Evolutionary conservation across 2,329 filamentous ascomycete genomes (phyloP), one percentile per base, ranked within the genome.

Genomic region (Emericellopsis atlantica): DNA sequence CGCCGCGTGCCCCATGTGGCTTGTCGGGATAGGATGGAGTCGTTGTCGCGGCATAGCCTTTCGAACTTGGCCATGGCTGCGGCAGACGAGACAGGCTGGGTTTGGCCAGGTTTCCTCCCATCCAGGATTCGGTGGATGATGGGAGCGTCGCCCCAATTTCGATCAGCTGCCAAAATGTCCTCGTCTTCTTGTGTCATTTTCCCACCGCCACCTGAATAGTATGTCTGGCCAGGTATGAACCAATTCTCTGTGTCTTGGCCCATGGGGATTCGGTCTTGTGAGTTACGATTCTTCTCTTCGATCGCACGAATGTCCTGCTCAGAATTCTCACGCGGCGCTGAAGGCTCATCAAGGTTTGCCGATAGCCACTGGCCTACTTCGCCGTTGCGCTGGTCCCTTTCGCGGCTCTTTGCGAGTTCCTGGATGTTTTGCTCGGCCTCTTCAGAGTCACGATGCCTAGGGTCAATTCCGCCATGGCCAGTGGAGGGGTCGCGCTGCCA

Each of bases 1-100:
- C 79, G 72, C 6, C 76, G 70, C 2, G 81, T 86, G 14, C 81
- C 81, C 68, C 81, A 79, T 0, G 81, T 86, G 15, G 81, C 81
- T 12, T 77, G 71, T 45, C 74, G 65, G 2, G 77, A 81, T 9
- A 78, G 56, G 10, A 79, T 63, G 0, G 77, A 81, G 23, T 68
- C 70, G 37, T 66, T 76, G 46, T 78, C 73, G 16, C 63, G 64
- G 41, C 61, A 70, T 61, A 72, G 64, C 10, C 59, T 61, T 46
- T 74, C 61, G 41, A 72, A 77, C 32, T 51, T 62, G 35, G 64
- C 62, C 16, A 79, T 78, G 9, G 74, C 74, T 14, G 61, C 71
- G 35, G 72, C 63, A 2, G 74, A 70, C 2, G 67, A 64, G 40
- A 65, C 56, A 2, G 72, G 73, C 45, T 76, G 72, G 36, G 61